A percentile compares a stretch with the other conserved stretches of the same genome.
These are phyloP conservation scores for Pythium guiyangense DNA, from an alignment of 352 stramenopile species.

Conservation along the genomic window DNA sequence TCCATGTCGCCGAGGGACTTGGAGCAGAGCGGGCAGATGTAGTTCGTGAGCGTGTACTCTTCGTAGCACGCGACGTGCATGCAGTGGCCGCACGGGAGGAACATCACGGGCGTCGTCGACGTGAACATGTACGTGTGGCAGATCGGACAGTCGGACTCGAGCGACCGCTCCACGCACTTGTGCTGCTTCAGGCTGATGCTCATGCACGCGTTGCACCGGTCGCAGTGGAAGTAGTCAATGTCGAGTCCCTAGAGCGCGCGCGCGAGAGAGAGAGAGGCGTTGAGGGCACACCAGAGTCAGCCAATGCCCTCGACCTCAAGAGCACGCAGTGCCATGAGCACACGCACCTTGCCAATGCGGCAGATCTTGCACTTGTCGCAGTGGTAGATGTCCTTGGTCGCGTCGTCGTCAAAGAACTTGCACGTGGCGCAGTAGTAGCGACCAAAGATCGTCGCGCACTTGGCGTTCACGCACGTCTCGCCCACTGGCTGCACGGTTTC, in stretches of 20 bases:
- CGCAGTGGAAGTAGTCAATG: conserved; percentile 98
- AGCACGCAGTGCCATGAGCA: too few relatives aligned
- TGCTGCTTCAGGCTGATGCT: conserved; percentile 88
- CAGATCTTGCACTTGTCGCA: conserved; percentile 98
- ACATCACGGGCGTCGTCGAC: conserved; percentile 93
- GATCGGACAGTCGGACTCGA: conserved; percentile 95
- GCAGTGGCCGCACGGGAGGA: conserved; percentile 93
- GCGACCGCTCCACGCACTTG: conserved; percentile 92
- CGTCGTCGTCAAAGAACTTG: conserved; percentile 94
- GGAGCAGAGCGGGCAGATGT: conserved; percentile 94
- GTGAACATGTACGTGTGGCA: conserved; percentile 96
- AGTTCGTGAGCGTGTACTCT: conserved; percentile 92
- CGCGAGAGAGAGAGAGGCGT: background rate
- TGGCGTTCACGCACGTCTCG: conserved; percentile 52
- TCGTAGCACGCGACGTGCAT: conserved; percentile 96
- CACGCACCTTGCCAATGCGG: conserved; percentile 81
- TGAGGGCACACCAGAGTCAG: background rate
- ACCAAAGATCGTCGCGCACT: conserved; percentile 79
- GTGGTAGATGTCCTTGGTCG: conserved; percentile 95
- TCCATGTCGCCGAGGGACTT: conserved; percentile 95
- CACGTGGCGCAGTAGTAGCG: conserved; percentile 95
- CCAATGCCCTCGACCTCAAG: background rate
- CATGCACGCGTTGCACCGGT: conserved; percentile 98
- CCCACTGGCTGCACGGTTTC: conserved; percentile 68
- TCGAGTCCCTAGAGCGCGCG: conserved; percentile 90